Percentiles rank a stretch among this genome's conserved stretches.
phyloP scores from a whole-genome alignment of 139 green algal species.

The Coelastrella sp. region DNA sequence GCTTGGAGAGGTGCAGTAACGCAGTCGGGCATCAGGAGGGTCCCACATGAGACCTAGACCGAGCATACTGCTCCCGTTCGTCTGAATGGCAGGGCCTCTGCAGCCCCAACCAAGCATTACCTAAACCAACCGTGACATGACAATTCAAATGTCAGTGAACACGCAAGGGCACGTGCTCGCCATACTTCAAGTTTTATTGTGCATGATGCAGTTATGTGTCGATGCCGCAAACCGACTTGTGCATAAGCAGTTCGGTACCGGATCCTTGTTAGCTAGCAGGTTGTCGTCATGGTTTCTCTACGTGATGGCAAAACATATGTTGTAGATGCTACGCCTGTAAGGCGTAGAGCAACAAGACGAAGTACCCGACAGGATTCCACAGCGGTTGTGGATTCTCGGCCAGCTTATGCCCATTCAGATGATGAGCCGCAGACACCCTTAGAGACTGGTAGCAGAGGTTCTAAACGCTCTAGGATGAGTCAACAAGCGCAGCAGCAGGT shows the following conservation, averaged over 20 bases:
- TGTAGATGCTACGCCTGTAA: neutral
- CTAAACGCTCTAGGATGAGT: neutral
- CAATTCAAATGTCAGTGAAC: too few relatives aligned
- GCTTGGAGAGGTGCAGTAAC: too few relatives aligned
- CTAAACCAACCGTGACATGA: too few relatives aligned
- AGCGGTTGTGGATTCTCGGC: neutral
- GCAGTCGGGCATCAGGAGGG: too few relatives aligned
- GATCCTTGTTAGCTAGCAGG: neutral
- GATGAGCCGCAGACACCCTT: neutral
- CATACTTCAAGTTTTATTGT: too few relatives aligned
- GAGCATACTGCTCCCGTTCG: too few relatives aligned
- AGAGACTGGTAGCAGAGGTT: neutral
- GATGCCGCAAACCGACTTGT: too few relatives aligned
- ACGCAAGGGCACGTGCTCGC: too few relatives aligned
- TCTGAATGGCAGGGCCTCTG: too few relatives aligned
- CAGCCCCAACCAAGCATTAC: too few relatives aligned
- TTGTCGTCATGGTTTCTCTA: neutral
- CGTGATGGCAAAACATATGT: constrained; percentile 10
- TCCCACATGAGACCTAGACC: too few relatives aligned
- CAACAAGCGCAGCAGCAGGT: neutral
- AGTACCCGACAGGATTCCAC: neutral
- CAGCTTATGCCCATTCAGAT: neutral
- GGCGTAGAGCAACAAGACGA: neutral
- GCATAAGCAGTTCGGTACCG: neutral
- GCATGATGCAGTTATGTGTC: too few relatives aligned